Percentiles rank a stretch among this genome's conserved stretches.
These are phyloP conservation scores for Acrodontium crateriforme DNA, from an alignment of 2,329 filamentous ascomycete species.

Conservation along the genomic window DNA sequence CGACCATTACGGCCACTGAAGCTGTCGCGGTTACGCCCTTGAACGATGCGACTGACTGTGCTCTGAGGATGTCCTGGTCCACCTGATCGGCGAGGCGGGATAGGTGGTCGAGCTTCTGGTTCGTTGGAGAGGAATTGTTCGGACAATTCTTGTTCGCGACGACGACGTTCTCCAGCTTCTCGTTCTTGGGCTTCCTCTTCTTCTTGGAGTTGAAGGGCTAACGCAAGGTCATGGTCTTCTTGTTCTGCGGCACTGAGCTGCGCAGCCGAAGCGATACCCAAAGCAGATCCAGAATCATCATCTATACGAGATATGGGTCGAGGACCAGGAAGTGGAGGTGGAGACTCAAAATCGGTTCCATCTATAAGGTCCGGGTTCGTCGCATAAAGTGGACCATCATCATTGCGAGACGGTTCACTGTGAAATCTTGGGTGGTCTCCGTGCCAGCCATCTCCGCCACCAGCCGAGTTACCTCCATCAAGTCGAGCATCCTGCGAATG, in stretches of 20 bases:
- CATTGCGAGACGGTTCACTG: too few species aligned
- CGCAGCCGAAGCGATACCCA: conserved; percentile 9
- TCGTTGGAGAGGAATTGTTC: conserved; percentile 54
- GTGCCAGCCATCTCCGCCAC: conserved; percentile 38
- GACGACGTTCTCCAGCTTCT: conserved; percentile 41
- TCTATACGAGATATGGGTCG: conserved; percentile 14
- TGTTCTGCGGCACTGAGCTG: conserved; percentile 47
- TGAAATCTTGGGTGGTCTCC: too few species aligned
- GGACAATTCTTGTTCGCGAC: conserved; percentile 53
- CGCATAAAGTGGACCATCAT: too few species aligned
- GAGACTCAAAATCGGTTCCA: too few species aligned
- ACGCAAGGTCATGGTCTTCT: conserved; percentile 69
- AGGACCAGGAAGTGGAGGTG: conserved; percentile 14
- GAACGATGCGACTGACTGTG: conserved; percentile 7
- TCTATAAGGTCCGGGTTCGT: too few species aligned
- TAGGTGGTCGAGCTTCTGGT: conserved; percentile 14
- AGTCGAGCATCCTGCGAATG: conserved; percentile 29
- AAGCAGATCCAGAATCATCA: conserved; percentile 1
- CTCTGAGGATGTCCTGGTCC: conserved; percentile 2
- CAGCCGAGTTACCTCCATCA: conserved; percentile 11
- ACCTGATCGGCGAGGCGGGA: conserved; percentile 10
- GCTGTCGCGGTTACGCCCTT: conserved; percentile 2
- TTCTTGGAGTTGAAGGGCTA: conserved; percentile 86
- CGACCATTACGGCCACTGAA: conserved; percentile 1
- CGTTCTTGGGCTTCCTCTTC: conserved; percentile 74